Percentiles rank a stretch among this genome's conserved stretches.
phyloP scores from a whole-genome alignment of 805 yeast genomes.

The Wickerhamomyces rabaulensis region DNA sequence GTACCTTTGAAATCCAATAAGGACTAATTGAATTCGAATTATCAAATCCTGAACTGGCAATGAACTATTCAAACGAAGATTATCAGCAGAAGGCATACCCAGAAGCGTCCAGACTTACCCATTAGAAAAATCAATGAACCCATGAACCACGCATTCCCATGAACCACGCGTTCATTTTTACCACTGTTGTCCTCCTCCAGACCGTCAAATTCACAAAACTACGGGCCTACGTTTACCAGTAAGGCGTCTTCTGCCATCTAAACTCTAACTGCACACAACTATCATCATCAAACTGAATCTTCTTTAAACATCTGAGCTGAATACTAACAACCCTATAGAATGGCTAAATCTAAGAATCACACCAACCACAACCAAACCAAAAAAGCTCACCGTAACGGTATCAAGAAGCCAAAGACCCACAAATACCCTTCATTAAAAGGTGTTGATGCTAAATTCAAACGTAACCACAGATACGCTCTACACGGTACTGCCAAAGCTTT shows the following conservation, averaged over 20 bases:
- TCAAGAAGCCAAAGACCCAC: conserved; percentile 98
- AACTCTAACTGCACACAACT: not conserved
- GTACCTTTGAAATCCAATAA: not conserved
- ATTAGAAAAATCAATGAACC: no score
- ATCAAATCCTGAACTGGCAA: not conserved
- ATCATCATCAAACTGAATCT: not conserved
- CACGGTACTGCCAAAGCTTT: conserved; percentile 96
- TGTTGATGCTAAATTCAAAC: conserved; percentile 98
- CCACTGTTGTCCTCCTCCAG: no score
- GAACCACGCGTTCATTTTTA: no score
- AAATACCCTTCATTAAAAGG: conserved; percentile 98
- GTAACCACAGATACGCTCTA: conserved; percentile 99
- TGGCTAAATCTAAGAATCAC: conserved; percentile 99
- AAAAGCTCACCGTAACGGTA: conserved; percentile 99
- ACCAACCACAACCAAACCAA: conserved; percentile 99
- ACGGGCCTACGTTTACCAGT: no score
- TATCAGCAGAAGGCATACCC: no score
- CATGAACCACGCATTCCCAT: no score
- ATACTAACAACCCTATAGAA: conserved; percentile 38
- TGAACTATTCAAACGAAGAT: no score
- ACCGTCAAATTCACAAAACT: no score
- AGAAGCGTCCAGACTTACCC: no score
- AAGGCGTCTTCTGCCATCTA: not conserved
- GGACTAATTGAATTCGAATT: not conserved
- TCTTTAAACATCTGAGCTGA: not conserved